Evolutionary conservation across 208 protist species (phyloP), one percentile per base, ranked within the genome.

Genomic region (Acanthamoeba castellanii): DNA sequence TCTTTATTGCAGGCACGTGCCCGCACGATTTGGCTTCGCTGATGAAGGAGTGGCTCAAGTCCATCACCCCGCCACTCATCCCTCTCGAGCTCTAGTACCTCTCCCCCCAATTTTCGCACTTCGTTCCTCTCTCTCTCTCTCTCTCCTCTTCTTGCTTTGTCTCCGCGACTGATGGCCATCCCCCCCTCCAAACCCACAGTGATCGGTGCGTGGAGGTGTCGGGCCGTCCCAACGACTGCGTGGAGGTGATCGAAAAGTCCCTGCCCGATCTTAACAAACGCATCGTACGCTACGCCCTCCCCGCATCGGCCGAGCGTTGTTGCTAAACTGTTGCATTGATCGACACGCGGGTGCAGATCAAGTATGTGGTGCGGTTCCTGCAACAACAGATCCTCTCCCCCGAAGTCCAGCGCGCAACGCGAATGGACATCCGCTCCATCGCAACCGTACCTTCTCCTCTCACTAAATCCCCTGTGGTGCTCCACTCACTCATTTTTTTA

Each of bases 381-480:
- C 81, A 89, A 27, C 50, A 89, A 25, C 81, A 89, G 55, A 89
- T 89, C 13, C 47, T 89, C 25, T 89, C 50, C 18, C 81, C 81
- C 13, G 81, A 89, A 37, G 81, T 89, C 25, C 81, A 89, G 47
- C 18, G 47, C 13, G 22, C 55, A 1, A 89, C 81, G 27, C 45
- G 81, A 52, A 89, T 89, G 81, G 81, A 89, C 47, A 89, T 89
- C 55, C 81, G 81, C 8, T 89, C 81, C 34, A 89, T 89, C 30
- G 81, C 81, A n/a, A 89, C 55, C 14, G 81, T 89, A 89, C 55
- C 5, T 18, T 82, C 34, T 2, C 20, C 14, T 6, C 22, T n/a
- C 8, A 78, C 34, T 14, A 1, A 13, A 5, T 22, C 32, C 34
- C 32, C 0, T 20, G 0, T 78, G n/a, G 7, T 87, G 8, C 3